Conservation (phyloP, 192 early-diverging fungal species). For the Backusella australiensis region DNA sequence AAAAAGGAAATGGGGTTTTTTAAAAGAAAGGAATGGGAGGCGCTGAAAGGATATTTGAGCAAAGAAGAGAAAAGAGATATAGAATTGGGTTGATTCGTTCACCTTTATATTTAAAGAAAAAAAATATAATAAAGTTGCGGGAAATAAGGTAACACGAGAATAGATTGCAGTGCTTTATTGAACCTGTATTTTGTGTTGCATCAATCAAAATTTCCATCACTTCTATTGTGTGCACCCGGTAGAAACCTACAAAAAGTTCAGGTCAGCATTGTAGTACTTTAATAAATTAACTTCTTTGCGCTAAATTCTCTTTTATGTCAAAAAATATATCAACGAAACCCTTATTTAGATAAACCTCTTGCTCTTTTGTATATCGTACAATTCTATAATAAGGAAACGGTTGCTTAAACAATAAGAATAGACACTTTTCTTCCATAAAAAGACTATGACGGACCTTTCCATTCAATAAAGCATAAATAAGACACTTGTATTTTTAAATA, state of each 20-base stretch:
- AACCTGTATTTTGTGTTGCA: conserved; percentile 6
- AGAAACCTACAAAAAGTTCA: conserved; percentile 1
- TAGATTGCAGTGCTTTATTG: conserved; percentile 21
- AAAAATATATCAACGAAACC: background rate
- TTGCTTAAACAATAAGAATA: conserved; percentile 2
- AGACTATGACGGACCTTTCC: background rate
- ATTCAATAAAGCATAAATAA: background rate
- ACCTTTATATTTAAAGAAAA: background rate
- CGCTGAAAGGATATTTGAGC: background rate
- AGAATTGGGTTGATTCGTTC: background rate
- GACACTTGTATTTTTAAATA: background rate
- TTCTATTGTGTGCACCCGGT: conserved; percentile 5
- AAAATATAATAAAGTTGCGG: conserved; percentile 1
- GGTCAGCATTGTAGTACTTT: background rate
- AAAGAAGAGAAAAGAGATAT: background rate
- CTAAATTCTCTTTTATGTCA: conserved; percentile 1
- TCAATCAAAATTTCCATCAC: background rate
- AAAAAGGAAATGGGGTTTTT: background rate
- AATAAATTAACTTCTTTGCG: conserved; percentile 9
- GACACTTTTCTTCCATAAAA: conserved; percentile 8
- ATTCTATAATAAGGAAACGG: background rate
- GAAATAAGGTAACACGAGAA: conserved; percentile 13
- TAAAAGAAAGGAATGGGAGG: conserved; percentile 12
- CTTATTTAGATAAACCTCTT: conserved; percentile 1
- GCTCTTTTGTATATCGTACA: background rate